Percentiles rank a stretch among this genome's conserved stretches.
phyloP scores from a whole-genome alignment of 352 stramenopile genomes.

The Discostella stelligera region DNA sequence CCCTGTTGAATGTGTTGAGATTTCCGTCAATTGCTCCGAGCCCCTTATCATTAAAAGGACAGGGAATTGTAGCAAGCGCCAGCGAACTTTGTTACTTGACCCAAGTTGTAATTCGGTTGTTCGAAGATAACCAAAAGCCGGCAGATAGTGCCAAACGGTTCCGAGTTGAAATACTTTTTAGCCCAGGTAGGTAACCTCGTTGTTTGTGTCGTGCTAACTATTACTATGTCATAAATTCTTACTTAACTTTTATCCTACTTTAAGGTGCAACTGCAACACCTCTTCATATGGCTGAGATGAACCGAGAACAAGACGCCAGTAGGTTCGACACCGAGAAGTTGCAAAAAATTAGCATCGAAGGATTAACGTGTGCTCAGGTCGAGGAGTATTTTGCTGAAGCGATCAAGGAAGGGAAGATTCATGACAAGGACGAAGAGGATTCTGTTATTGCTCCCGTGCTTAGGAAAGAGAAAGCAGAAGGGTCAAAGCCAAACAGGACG shows the following conservation, averaged over 20 bases:
- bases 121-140: constrained; percentile 89
- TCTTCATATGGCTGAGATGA: constrained; percentile 62
- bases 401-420: constrained; percentile 63
- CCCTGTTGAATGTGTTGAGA: constrained; percentile 95
- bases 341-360: constrained; percentile 65
- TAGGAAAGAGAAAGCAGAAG: constrained; percentile 25
- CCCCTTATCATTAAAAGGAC: constrained; percentile 59
- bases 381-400: constrained; percentile 78
- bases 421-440: constrained; percentile 41
- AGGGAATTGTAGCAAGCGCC: constrained; percentile 82
- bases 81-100: constrained; percentile 97
- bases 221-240: neutral
- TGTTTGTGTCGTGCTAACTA: neutral
- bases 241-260: neutral
- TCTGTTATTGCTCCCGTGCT: neutral
- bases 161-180: constrained; percentile 85
- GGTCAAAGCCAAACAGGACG: neutral
- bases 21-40: constrained; percentile 56
- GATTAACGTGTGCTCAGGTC: constrained; percentile 77
- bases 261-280: constrained; percentile 74
- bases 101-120: constrained; percentile 98
- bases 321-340: constrained; percentile 75
- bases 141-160: constrained; percentile 80
- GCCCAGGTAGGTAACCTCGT: constrained; percentile 31
- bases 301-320: constrained; percentile 68